Conservation (phyloP, 176 grass and related monocot genomes). For the Carex pumila region DNA sequence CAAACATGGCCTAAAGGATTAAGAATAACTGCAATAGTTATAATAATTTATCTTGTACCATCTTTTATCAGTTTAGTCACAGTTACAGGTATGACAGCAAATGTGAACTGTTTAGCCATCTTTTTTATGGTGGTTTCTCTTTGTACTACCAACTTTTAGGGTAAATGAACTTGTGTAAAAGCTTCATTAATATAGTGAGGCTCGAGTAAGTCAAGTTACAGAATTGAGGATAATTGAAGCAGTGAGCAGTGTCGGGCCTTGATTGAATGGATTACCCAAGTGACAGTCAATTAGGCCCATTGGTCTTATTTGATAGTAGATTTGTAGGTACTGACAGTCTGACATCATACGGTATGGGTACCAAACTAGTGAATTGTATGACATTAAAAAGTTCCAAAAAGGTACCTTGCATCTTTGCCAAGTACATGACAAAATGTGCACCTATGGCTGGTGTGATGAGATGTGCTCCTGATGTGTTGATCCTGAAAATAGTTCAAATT, state of each 20-base stretch:
- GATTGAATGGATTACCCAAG: neutral
- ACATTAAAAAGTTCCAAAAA: neutral
- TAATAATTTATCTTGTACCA: neutral
- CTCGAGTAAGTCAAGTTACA: neutral
- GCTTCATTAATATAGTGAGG: neutral
- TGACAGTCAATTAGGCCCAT: neutral
- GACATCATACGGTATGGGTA: neutral
- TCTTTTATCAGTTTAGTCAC: neutral
- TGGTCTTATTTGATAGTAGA: neutral
- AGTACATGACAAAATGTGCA: constrained; percentile 82
- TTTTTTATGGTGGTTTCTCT: neutral
- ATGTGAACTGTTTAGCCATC: neutral
- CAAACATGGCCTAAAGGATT: neutral
- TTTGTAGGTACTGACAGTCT: neutral
- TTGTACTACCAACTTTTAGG: neutral
- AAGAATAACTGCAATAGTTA: neutral
- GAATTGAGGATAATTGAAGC: neutral
- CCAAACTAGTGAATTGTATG: neutral
- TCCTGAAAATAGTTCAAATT: constrained; percentile 41
- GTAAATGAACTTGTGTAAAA: neutral
- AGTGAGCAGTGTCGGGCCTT: neutral
- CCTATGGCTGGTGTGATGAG: constrained; percentile 76
- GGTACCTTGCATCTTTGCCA: constrained; percentile 92
- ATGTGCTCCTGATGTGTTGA: constrained; percentile 74
- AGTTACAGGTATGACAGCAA: neutral